Evolutionary conservation across 177 flowering plant species (phyloP), one percentile per base, ranked within the genome.

Genomic region (Tripterygium wilfordii): DNA sequence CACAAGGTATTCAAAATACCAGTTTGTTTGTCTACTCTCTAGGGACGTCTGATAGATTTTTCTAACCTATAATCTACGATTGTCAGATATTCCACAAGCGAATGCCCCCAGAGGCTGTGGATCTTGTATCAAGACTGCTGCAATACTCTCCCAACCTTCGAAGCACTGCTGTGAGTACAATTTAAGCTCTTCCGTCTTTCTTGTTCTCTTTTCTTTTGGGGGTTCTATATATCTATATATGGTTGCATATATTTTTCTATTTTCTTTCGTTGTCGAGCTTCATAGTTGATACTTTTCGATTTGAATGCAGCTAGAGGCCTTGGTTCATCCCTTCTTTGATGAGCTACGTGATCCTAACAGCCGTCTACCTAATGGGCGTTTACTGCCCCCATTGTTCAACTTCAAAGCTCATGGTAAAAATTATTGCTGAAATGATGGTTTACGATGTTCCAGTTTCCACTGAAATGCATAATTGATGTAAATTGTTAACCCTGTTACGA

Each of bases 111-210:
- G 83, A 80, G 51, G 87, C 81, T 44, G 83, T 76, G 20, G 88
- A 82, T 61, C 81, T 82, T 15, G 83, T 83, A 33, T 83, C 91
- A 12, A 69, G 87, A 53, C 72, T 83, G 8, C 69, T 83, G 49
- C 91, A 83, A 47, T 83, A 83, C 61, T 83, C 90, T 45, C 87
- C 90, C 3, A 78, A 67, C 48, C 77, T 83, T 31, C 78, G 91
- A 18, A 39, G 83, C 72, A 65, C 84, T 41, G 91, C 91, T 40
- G 91, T 83, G 63, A 75, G 91, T 70, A 28, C 12, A 6, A 30
- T 8, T 4, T 8, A 21, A 17, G 8, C 30, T 19, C 8, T 27
- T 19, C 9, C 20, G 18, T 21, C 12, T 4, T 9, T 42, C 8
- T 29, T 27, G 33, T 30, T 30, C 33, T 30, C 7, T 30, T 30